Evolutionary conservation across 2,329 filamentous ascomycete genomes (phyloP), one percentile per base, ranked within the genome.

Genomic region (Penicillium sp.): DNA sequence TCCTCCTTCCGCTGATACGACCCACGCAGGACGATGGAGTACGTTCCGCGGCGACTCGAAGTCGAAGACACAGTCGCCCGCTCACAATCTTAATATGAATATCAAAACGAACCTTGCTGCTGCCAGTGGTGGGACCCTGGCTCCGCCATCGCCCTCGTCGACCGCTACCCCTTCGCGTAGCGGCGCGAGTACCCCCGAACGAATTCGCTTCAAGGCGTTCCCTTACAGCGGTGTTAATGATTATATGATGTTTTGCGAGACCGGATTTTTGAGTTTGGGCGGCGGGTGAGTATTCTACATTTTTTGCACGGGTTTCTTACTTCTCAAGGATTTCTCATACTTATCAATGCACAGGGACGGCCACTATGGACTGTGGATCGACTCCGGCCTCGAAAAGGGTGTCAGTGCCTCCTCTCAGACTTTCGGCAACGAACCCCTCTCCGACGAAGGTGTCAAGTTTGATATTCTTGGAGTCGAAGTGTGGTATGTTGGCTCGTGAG

Each of bases 151-250:
- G 46, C 63, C 63, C 36, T 62, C 63, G 13, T 64, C 63, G 6
- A 60, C 60, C 8, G 46, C 55, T 34, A 61, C 61, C 16, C 51
- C 56, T 11, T 72, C 70, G 33, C 67, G 71, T 52, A 78, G 74
- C 62, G 76, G 81, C 2, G 75, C 82, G 1, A 82, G 80, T 23
- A 85, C 86, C 3, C 84, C 86, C 4, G 90, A 93, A 58, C 83
- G 86, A 23, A 91, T 97, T 63, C 87, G 94, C 18, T 99, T 99
- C 82, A 97, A 96, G 75, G 93, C 93, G 0, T 99, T 97, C 67
- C 92, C 93, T 0, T 97, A 97, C 69, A 95, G 90, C 52, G 94
- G 94, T 5, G 84, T 96, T 36, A 97, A 99, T 72, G 94, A 97
- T 73, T 99, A 96, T 71, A 91, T 93, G 79, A 94, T 97, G 63